Evolutionary conservation across 768 basidiomycete genomes (phyloP).

Genomic region (Mycena belliarum): DNA sequence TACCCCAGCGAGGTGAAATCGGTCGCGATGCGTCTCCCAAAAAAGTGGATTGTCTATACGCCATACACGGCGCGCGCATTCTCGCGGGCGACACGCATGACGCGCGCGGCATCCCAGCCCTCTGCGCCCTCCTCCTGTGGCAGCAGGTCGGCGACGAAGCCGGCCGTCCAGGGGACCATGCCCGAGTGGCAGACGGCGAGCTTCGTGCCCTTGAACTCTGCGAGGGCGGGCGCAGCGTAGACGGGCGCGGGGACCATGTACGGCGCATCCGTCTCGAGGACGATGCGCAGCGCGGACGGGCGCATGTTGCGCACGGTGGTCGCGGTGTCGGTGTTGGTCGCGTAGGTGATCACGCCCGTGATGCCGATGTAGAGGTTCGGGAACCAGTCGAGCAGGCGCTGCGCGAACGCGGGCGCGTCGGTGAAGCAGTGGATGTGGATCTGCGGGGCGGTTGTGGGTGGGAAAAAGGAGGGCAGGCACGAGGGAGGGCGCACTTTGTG

Average conservation of each 20-base stretch:
- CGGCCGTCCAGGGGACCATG: conserved; percentile 86
- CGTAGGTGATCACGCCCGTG: conserved; percentile 82
- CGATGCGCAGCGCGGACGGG: conserved; percentile 41
- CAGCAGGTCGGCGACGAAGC: conserved; percentile 55
- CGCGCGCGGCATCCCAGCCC: conserved; percentile 53
- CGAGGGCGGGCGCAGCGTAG: conserved; percentile 47
- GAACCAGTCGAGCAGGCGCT: conserved; percentile 71
- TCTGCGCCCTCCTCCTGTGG: conserved; percentile 31
- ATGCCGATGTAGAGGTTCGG: conserved; percentile 83
- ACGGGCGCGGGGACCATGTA: conserved; percentile 84
- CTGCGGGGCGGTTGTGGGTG: conserved; percentile 32
- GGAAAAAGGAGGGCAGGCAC: not conserved
- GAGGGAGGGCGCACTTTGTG: conserved; percentile 52
- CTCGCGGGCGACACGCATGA: conserved; percentile 62
- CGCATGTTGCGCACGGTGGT: conserved; percentile 61
- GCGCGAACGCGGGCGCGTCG: conserved; percentile 74
- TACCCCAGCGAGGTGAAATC: no score
- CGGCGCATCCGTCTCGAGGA: conserved; percentile 86
- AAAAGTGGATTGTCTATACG: conserved; percentile 29
- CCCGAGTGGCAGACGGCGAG: conserved; percentile 75
- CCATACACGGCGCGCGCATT: conserved; percentile 70
- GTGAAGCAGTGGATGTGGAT: conserved; percentile 91
- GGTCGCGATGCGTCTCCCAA: no score
- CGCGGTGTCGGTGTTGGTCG: conserved; percentile 73
- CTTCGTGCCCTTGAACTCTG: conserved; percentile 53